Evolutionary conservation across 2,329 filamentous ascomycete species (phyloP).

Genomic region (Corynespora cassiicola): DNA sequence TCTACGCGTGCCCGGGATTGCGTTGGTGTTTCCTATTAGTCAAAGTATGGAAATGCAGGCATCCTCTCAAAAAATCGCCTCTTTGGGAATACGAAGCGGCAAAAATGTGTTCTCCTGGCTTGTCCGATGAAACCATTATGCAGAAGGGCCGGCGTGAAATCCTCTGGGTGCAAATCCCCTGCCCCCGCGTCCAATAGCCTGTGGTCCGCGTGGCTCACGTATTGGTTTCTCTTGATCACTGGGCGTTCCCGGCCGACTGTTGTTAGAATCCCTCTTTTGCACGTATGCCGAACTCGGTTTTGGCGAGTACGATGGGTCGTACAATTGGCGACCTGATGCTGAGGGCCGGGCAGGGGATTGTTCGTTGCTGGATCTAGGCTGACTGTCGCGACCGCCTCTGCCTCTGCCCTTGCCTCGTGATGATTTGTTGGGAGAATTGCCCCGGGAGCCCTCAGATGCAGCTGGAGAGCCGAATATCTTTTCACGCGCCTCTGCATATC

Average conservation of each 20-base stretch:
- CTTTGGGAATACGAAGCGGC: too few relatives aligned
- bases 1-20: too few relatives aligned
- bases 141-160: slow-evolving; percentile 11
- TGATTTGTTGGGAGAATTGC: slow-evolving; percentile 40
- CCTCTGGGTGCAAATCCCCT: slow-evolving; percentile 77
- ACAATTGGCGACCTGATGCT: slow-evolving; percentile 66
- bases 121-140: slow-evolving; percentile 9
- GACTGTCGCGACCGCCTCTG: slow-evolving; percentile 44
- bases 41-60: too few relatives aligned
- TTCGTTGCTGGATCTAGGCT: slow-evolving; percentile 46
- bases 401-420: slow-evolving; percentile 46
- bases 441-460: slow-evolving; percentile 42
- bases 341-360: slow-evolving; percentile 40
- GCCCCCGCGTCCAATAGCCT: slow-evolving; percentile 76
- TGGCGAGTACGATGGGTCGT: slow-evolving; percentile 74
- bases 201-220: slow-evolving; percentile 78
- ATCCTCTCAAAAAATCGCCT: too few relatives aligned
- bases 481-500: slow-evolving; percentile 87
- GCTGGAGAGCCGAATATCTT: slow-evolving; percentile 77
- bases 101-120: too few relatives aligned
- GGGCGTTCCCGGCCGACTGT: slow-evolving; percentile 58
- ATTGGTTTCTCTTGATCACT: slow-evolving; percentile 72
- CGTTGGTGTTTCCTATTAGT: too few relatives aligned
- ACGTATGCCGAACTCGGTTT: slow-evolving; percentile 64
- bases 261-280: slow-evolving; percentile 51